Evolutionary conservation across 1,284 basidiomycete genomes (phyloP).

Genomic region (Athelia psychrophila): DNA sequence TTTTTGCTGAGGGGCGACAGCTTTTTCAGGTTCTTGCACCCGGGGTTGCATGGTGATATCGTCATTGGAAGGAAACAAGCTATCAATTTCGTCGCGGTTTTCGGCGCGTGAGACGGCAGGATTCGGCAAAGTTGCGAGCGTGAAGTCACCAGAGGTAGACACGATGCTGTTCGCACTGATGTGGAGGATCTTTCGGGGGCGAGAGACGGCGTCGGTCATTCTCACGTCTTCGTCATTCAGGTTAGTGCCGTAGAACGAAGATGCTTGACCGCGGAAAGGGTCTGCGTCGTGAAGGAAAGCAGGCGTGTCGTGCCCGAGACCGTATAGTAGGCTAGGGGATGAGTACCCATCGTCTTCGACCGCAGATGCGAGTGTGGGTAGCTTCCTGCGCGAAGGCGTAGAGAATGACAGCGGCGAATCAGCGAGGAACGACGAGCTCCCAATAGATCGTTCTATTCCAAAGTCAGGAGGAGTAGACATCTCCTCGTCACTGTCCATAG

Average conservation of each 20-base stretch:
- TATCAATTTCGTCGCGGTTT: not conserved
- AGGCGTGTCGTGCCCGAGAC: not conserved
- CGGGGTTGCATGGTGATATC: not conserved
- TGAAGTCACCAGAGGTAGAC: slow-evolving; percentile 24
- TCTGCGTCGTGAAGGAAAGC: not conserved
- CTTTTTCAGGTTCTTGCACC: not conserved
- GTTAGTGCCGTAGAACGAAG: not conserved
- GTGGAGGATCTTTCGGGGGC: slow-evolving; percentile 13
- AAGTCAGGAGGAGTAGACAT: not conserved
- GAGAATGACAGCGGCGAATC: not conserved
- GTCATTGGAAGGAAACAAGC: not conserved
- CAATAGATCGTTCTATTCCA: not conserved
- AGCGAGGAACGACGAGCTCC: not conserved
- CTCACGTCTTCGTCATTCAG: not conserved
- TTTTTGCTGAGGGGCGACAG: not conserved
- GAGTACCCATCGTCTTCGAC: not conserved
- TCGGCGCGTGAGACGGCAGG: not conserved
- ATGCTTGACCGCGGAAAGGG: not conserved
- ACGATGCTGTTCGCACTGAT: slow-evolving; percentile 26
- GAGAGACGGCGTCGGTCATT: not conserved
- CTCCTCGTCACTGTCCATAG: not conserved
- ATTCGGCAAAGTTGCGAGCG: slow-evolving; percentile 9
- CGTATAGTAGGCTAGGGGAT: not conserved
- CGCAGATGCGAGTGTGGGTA: not conserved
- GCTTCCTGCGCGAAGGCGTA: not conserved